Evolutionary conservation across 495 filamentous ascomycete genomes (phyloP).

Genomic region (Podospora didyma): DNA sequence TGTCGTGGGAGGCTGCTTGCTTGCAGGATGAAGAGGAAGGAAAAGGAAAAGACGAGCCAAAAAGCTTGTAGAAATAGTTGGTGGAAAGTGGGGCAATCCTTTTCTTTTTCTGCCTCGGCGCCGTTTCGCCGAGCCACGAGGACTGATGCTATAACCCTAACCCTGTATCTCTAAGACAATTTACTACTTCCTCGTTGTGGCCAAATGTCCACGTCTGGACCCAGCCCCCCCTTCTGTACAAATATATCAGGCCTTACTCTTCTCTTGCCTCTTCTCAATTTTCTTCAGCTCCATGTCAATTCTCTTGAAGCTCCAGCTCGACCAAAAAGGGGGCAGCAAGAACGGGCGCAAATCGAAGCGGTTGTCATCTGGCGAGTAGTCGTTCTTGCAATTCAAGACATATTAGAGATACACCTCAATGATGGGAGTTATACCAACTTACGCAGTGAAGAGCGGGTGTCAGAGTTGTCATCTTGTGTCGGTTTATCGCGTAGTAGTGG

Average conservation of each 20-base stretch:
- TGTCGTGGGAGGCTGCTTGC: constrained; percentile 11
- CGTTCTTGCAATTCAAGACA: constrained; percentile 5
- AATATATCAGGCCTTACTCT: not conserved
- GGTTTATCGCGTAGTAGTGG: constrained; percentile 53
- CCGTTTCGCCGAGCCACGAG: not conserved
- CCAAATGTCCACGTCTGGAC: too few species aligned
- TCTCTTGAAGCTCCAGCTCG: constrained; percentile 49
- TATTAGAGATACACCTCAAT: too few species aligned
- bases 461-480: constrained; percentile 62
- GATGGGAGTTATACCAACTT: too few species aligned
- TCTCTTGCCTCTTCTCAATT: constrained; percentile 25
- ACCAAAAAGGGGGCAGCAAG: constrained; percentile 45
- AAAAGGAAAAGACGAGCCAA: constrained; percentile 7
- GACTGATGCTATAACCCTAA: not conserved
- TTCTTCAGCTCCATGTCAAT: constrained; percentile 45
- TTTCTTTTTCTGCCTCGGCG: not conserved
- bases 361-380: constrained; percentile 35
- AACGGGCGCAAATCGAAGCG: constrained; percentile 64
- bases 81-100: constrained; percentile 7
- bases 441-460: constrained; percentile 49
- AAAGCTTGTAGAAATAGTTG: constrained; percentile 13
- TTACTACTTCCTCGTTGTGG: too few species aligned
- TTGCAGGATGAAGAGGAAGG: constrained; percentile 12
- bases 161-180: not conserved
- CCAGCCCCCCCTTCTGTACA: too few species aligned